Evolutionary conservation across 2,329 filamentous ascomycete genomes (phyloP), one percentile per base, ranked within the genome.

Genomic region (Penicillium aurantiogriseum): DNA sequence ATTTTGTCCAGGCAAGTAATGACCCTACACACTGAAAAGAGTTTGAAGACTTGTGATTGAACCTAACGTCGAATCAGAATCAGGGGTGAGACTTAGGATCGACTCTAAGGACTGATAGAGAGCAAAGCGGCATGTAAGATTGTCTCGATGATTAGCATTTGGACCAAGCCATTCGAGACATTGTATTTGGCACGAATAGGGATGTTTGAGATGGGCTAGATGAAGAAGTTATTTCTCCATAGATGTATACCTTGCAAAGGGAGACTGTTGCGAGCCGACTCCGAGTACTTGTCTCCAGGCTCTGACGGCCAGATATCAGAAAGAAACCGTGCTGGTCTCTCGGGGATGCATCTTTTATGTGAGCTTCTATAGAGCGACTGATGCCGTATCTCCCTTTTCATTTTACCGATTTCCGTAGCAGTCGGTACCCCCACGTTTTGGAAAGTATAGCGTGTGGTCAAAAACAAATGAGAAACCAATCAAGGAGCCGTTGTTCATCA

Each of bases 391-490:
- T 44, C 47, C 29, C 43, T 39, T 38, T 27, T 49, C 23, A 35
- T 51, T 13, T 46, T 53, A 19, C 56, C 50, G 17, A 56, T 44
- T 21, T 51, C 39, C n/a, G 46, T 50, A 3, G 54, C 23, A 23
- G 11, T 33, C 19, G 40, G 49, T 2, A 51, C 25, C 1, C 35
- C 56, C 1, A 48, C n/a, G 39, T 55, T 35, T 7, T 56, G 38
- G 19, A 45, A 36, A n/a, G 56, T 61, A 17, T 55, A 57, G n/a
- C 42, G 39, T 35, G 45, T 56, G 36, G 54, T 49, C 52, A 58
- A 29, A 25, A 58, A n/a, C 52, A 52, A 25, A 9, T 23, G 23
- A 23, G 23, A 23, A 56, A 58, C 23, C 29, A 54, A 10, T 25
- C 17, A 6, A 51, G 15, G 13, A 51, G n/a, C 13, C 19, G 38